Conservation (phyloP, 2,329 filamentous ascomycete genomes). For the Clarireedia homoeocarpa region DNA sequence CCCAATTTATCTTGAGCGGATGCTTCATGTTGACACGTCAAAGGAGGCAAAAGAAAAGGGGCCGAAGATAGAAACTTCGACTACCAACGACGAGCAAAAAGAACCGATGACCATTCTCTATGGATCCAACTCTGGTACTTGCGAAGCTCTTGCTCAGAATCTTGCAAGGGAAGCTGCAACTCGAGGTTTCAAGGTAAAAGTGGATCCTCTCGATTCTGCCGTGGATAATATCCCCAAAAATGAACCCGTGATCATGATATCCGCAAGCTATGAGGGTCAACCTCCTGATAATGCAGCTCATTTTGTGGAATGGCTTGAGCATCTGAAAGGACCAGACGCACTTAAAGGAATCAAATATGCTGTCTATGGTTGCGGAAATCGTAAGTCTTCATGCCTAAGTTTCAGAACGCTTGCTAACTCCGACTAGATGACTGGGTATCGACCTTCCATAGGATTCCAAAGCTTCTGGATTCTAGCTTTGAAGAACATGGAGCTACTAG, state of each 20-base stretch:
- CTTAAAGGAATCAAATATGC: slow-evolving; percentile 54
- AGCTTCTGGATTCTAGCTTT: slow-evolving; percentile 41
- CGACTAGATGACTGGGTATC: slow-evolving; percentile 41
- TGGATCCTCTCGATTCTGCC: slow-evolving; percentile 54
- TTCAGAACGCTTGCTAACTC: slow-evolving; percentile 8
- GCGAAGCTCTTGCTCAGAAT: slow-evolving; percentile 58
- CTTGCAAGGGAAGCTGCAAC: slow-evolving; percentile 50
- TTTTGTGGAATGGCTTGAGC: slow-evolving; percentile 60
- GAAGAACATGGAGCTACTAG: slow-evolving; percentile 9
- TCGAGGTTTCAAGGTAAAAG: slow-evolving; percentile 48
- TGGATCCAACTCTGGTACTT: slow-evolving; percentile 69
- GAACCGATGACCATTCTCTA: slow-evolving; percentile 55
- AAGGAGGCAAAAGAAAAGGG: neutral
- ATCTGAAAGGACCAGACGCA: slow-evolving; percentile 29
- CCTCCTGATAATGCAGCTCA: slow-evolving; percentile 64
- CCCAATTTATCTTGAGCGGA: slow-evolving; percentile 34
- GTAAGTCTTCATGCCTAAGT: slow-evolving; percentile 28
- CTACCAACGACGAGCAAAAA: slow-evolving; percentile 1
- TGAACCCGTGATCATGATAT: slow-evolving; percentile 58
- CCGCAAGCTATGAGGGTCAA: slow-evolving; percentile 66
- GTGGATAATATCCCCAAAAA: slow-evolving; percentile 51
- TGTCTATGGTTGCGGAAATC: slow-evolving; percentile 62
- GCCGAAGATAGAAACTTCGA: neutral
- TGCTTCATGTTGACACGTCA: slow-evolving; percentile 22
- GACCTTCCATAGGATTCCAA: slow-evolving; percentile 63